phyloP scores from a whole-genome alignment of 1,139 yeast species.

The Sugiyamaella neomexicana region DNA sequence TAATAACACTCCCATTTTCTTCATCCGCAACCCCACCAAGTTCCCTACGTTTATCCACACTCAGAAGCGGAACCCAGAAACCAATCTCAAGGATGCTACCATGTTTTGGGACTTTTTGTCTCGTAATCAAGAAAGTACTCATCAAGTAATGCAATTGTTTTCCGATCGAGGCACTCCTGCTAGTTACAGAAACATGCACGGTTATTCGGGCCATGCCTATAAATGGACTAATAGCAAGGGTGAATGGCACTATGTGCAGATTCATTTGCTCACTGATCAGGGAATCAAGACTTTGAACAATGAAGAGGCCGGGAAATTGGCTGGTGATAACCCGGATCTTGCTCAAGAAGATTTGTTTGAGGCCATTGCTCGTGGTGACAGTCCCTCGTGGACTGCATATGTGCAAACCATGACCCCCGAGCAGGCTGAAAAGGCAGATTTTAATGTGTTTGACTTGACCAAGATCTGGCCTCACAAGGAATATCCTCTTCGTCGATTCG shows the following conservation, averaged over 20 bases:
- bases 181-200: slow-evolving; percentile 64
- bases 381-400: slow-evolving; percentile 65
- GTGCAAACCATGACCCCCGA: slow-evolving; percentile 73
- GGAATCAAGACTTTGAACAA: slow-evolving; percentile 59
- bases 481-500: slow-evolving; percentile 73
- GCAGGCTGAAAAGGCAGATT: slow-evolving; percentile 56
- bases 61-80: slow-evolving; percentile 82
- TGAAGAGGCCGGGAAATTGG: slow-evolving; percentile 57
- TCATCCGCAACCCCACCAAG: slow-evolving; percentile 82
- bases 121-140: slow-evolving; percentile 61
- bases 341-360: slow-evolving; percentile 59
- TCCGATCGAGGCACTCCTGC: slow-evolving; percentile 75
- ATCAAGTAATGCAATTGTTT: slow-evolving; percentile 63
- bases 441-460: slow-evolving; percentile 66
- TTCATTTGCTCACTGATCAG: slow-evolving; percentile 61
- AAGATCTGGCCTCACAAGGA: slow-evolving; percentile 81
- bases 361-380: slow-evolving; percentile 58
- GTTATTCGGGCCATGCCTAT: slow-evolving; percentile 75
- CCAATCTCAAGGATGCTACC: slow-evolving; percentile 73
- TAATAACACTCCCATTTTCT: slow-evolving; percentile 88
- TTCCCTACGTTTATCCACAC: slow-evolving; percentile 90
- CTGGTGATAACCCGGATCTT: slow-evolving; percentile 64
- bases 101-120: slow-evolving; percentile 70
- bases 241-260: slow-evolving; percentile 64
- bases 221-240: slow-evolving; percentile 68